These are phyloP conservation scores for Withania somnifera DNA, from an alignment of 305 asterid species.

Conservation along the genomic window DNA sequence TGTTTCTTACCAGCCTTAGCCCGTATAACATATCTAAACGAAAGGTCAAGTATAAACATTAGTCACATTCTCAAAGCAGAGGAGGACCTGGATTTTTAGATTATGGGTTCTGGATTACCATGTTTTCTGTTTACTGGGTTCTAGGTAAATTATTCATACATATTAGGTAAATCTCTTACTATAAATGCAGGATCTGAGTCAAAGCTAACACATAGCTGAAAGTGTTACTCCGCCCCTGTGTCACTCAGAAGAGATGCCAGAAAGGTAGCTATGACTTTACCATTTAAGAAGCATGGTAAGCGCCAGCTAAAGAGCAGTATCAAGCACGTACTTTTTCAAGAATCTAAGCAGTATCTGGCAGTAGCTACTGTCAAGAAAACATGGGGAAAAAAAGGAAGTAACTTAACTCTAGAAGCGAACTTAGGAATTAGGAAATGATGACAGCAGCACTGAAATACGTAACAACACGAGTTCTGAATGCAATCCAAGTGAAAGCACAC, in stretches of 20 bases:
- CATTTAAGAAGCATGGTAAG: background rate
- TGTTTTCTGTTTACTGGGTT: background rate
- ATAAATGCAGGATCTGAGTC: background rate
- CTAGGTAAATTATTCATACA: background rate
- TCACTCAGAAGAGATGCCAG: background rate
- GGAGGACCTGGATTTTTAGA: background rate
- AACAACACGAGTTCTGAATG: background rate
- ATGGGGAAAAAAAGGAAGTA: background rate
- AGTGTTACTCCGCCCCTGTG: background rate
- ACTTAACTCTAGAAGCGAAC: background rate
- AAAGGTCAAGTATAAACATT: background rate
- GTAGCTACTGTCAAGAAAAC: background rate
- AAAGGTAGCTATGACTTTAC: background rate
- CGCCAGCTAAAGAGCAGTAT: background rate
- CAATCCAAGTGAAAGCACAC: background rate
- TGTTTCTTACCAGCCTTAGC: constrained; percentile 97
- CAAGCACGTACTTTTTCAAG: background rate
- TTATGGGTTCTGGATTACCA: background rate
- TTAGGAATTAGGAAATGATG: constrained; percentile 1
- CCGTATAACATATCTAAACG: constrained; percentile 78
- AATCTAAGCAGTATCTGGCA: background rate
- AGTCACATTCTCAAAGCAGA: background rate
- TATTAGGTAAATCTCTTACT: background rate
- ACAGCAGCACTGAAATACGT: background rate
- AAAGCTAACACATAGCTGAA: background rate